Conservation (phyloP, 2,329 filamentous ascomycete genomes). For the Curvularia hawaiiensis region DNA sequence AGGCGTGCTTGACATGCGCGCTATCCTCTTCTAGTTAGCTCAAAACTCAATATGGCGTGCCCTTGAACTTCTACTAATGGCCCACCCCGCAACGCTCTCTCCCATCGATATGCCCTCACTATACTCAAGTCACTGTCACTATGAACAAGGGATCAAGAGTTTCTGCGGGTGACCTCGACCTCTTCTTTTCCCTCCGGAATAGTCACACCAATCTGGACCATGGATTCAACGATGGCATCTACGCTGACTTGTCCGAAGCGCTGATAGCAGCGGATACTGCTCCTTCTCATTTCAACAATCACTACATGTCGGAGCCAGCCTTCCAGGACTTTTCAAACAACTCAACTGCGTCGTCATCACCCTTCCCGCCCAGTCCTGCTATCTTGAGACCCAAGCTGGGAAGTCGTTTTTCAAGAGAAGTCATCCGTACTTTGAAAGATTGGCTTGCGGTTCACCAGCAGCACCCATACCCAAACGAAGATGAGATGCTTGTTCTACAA, state of each 20-base stretch:
- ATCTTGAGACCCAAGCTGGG: slow-evolving; percentile 22
- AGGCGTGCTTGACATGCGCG: slow-evolving; percentile 18
- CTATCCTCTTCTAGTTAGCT: slow-evolving; percentile 14
- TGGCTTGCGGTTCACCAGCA: slow-evolving; percentile 31
- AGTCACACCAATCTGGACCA: slow-evolving; percentile 1
- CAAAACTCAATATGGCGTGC: neutral
- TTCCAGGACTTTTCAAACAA: slow-evolving; percentile 14
- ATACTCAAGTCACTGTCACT: neutral
- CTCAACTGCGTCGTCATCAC: slow-evolving; percentile 21
- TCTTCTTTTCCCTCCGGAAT: slow-evolving; percentile 1
- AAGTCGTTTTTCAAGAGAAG: slow-evolving; percentile 32
- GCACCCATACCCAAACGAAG: slow-evolving; percentile 31
- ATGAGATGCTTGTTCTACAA: slow-evolving; percentile 27
- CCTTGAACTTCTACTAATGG: neutral
- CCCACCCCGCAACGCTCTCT: slow-evolving; percentile 2
- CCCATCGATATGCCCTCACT: neutral
- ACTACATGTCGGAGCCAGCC: slow-evolving; percentile 7
- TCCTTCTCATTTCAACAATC: slow-evolving; percentile 4
- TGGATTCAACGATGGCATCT: slow-evolving; percentile 8
- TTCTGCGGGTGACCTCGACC: neutral
- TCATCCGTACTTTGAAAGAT: slow-evolving; percentile 30
- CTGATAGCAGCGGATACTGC: slow-evolving; percentile 1
- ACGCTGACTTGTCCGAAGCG: slow-evolving; percentile 12
- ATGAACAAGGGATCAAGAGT: slow-evolving; percentile 3
- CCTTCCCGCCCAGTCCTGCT: slow-evolving; percentile 14